Conservation (phyloP, 768 basidiomycete genomes). For the Amanita jacksonii region DNA sequence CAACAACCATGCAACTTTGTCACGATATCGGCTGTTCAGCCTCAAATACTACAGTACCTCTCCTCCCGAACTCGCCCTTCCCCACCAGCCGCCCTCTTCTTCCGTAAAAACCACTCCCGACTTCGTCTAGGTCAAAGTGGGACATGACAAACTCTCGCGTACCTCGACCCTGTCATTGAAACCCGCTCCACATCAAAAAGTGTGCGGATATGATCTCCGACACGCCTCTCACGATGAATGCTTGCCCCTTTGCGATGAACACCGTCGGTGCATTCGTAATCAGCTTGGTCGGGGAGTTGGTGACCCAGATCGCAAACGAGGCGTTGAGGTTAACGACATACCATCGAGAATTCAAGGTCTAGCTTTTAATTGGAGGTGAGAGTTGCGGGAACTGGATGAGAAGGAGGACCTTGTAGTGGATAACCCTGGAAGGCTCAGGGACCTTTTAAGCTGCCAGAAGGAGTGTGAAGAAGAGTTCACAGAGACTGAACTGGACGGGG, state of each 20-base stretch:
- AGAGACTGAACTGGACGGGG: constrained; percentile 77
- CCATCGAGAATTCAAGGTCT: constrained; percentile 57
- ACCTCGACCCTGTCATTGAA: constrained; percentile 81
- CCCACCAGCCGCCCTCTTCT: too few species aligned
- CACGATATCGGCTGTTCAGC: too few species aligned
- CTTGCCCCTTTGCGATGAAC: constrained; percentile 30
- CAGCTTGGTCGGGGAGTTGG: constrained; percentile 84
- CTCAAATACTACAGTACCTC: too few species aligned
- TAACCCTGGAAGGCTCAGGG: constrained; percentile 79
- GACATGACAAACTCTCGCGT: constrained; percentile 83
- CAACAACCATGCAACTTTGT: too few species aligned
- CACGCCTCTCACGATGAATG: constrained; percentile 19
- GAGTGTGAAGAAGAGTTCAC: constrained; percentile 43
- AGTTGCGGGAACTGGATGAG: constrained; percentile 57
- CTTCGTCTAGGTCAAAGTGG: constrained; percentile 83
- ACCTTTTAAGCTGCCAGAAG: constrained; percentile 56
- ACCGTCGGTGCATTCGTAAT: constrained; percentile 71
- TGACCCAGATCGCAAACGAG: constrained; percentile 83
- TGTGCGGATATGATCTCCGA: constrained; percentile 23
- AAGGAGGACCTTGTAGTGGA: constrained; percentile 77
- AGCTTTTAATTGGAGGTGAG: constrained; percentile 70
- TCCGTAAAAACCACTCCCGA: too few species aligned
- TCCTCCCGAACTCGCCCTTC: too few species aligned
- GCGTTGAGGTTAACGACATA: constrained; percentile 55
- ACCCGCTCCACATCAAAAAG: constrained; percentile 39